phyloP scores from a whole-genome alignment of 169 alveolate genomes.

The Plasmodium knowlesi region DNA sequence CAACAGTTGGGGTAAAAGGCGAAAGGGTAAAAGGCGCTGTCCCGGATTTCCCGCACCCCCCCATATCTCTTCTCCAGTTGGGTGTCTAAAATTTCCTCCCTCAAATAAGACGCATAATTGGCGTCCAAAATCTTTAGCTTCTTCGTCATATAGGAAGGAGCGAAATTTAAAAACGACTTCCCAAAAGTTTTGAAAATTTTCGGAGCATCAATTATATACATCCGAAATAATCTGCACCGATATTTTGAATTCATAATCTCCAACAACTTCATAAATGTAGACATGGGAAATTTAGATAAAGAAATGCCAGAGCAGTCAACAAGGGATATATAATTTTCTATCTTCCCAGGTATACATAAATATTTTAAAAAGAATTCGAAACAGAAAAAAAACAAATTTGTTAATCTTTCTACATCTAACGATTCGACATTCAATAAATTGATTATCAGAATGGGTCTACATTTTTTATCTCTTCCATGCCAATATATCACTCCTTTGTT shows the following conservation, averaged over 20 bases:
- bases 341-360: constrained; percentile 78
- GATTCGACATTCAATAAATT: constrained; percentile 72
- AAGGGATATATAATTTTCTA: constrained; percentile 77
- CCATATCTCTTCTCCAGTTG: constrained; percentile 79
- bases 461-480: constrained; percentile 81
- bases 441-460: constrained; percentile 78
- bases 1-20: constrained; percentile 74
- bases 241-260: constrained; percentile 80
- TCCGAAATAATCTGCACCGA: constrained; percentile 77
- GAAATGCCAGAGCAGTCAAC: constrained; percentile 79
- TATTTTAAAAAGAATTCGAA: constrained; percentile 77
- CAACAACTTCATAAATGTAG: constrained; percentile 67
- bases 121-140: constrained; percentile 75
- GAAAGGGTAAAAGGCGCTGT: constrained; percentile 77
- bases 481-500: constrained; percentile 79
- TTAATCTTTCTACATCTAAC: constrained; percentile 46
- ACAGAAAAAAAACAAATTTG: constrained; percentile 67
- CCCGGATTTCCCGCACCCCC: constrained; percentile 62
- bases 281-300: constrained; percentile 77
- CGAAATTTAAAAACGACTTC: constrained; percentile 69
- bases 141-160: constrained; percentile 75
- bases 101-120: constrained; percentile 48
- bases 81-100: constrained; percentile 66
- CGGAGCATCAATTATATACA: constrained; percentile 79
- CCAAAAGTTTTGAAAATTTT: constrained; percentile 76